These are phyloP conservation scores for Neurospora hispaniola DNA, from an alignment of 495 filamentous ascomycete genomes.

Conservation along the genomic window DNA sequence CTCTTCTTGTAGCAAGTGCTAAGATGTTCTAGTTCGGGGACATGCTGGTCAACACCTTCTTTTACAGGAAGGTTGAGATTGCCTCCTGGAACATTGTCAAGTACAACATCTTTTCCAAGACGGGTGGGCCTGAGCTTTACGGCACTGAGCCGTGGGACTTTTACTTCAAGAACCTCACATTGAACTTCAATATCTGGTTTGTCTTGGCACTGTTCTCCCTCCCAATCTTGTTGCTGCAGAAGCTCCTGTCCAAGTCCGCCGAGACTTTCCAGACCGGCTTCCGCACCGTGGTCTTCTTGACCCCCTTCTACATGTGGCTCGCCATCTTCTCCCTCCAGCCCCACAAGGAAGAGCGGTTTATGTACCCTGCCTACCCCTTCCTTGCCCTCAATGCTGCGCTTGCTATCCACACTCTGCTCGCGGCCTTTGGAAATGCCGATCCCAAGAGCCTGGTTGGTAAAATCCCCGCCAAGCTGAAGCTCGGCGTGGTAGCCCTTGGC, in stretches of 20 bases:
- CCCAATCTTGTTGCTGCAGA: conserved; percentile 47
- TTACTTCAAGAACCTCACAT: conserved; percentile 78
- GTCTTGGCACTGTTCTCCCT: conserved; percentile 64
- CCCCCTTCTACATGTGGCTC: conserved; percentile 93
- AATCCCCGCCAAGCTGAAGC: conserved; percentile 60
- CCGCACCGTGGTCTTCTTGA: conserved; percentile 62
- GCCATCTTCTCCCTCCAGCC: conserved; percentile 82
- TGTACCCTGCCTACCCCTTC: conserved; percentile 93
- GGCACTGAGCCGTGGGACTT: conserved; percentile 97
- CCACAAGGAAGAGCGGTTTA: conserved; percentile 98
- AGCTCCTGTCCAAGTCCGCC: conserved; percentile 30
- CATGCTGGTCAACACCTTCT: conserved; percentile 60
- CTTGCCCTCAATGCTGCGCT: conserved; percentile 89
- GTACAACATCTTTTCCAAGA: conserved; percentile 84
- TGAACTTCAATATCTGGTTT: conserved; percentile 97
- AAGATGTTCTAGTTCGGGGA: conserved; percentile 35
- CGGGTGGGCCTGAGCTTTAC: conserved; percentile 83
- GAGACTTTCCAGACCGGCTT: conserved; percentile 41
- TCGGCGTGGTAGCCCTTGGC: conserved; percentile 42
- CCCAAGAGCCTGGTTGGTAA: conserved; percentile 52
- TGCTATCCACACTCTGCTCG: conserved; percentile 64
- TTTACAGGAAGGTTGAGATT: conserved; percentile 66
- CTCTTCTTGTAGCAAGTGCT: conserved; percentile 8
- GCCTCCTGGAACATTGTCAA: conserved; percentile 88
- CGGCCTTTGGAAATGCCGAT: conserved; percentile 58